Percentiles rank a stretch among this genome's conserved stretches.
These are phyloP conservation scores for Hypericum androsaemum DNA, from an alignment of 345 rosid genomes.

Conservation along the genomic window DNA sequence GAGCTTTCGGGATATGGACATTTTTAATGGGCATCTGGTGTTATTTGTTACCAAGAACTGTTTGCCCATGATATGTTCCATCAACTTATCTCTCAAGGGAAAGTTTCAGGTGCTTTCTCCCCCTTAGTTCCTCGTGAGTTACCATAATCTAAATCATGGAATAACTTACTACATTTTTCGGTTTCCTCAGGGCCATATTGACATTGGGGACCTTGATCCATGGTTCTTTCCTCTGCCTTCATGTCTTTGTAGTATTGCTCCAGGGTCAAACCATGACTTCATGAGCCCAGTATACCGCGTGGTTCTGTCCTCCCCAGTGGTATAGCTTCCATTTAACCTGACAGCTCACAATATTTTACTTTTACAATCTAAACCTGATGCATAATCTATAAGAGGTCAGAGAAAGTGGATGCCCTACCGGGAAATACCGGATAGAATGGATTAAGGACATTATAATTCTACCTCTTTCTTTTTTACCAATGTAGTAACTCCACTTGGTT, in stretches of 20 bases:
- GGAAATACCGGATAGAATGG: no score
- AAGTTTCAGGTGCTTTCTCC: constrained; percentile 35
- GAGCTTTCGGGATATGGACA: constrained; percentile 73
- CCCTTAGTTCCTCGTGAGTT: not conserved
- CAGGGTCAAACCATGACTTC: constrained; percentile 83
- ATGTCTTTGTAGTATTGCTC: constrained; percentile 40
- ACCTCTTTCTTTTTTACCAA: no score
- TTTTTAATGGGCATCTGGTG: constrained; percentile 65
- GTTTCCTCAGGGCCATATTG: constrained; percentile 28
- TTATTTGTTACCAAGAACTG: constrained; percentile 48
- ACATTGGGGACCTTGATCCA: constrained; percentile 52
- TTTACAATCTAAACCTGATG: no score
- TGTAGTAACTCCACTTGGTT: no score
- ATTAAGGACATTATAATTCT: no score
- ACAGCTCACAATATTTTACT: no score
- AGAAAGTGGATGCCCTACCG: no score
- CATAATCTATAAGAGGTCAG: no score
- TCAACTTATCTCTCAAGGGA: constrained; percentile 48
- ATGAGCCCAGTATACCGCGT: constrained; percentile 49
- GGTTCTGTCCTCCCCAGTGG: constrained; percentile 92
- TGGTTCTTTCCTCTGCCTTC: constrained; percentile 86
- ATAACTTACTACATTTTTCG: not conserved
- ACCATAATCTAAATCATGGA: not conserved
- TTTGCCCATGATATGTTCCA: constrained; percentile 53
- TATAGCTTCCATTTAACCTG: constrained; percentile 25